A percentile compares a stretch with the other conserved stretches of the same genome.
Conservation (phyloP, 2,329 filamentous ascomycete species). For the Hawksworthiomyces lignivorus region DNA sequence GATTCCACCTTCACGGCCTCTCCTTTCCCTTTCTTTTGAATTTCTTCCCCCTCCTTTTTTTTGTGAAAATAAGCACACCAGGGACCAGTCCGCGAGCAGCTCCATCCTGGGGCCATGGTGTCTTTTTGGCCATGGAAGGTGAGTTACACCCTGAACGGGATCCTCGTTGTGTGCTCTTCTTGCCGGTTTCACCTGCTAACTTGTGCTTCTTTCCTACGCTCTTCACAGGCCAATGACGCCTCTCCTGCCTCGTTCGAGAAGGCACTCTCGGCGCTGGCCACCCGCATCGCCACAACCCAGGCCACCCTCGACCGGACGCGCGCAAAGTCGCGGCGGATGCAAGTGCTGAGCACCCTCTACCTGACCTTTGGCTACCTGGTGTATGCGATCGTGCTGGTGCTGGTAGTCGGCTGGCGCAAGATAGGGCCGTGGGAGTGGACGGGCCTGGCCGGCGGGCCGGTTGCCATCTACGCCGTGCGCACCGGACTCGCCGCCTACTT, state of each 20-base stretch:
- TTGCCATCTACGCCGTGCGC: constrained; percentile 73
- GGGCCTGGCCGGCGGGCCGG: constrained; percentile 67
- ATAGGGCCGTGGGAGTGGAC: constrained; percentile 73
- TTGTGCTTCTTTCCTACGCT: no score
- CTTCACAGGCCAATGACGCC: constrained; percentile 59
- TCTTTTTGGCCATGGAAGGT: constrained; percentile 83
- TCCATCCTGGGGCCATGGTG: constrained; percentile 48
- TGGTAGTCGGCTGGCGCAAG: constrained; percentile 78
- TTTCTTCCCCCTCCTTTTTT: no score
- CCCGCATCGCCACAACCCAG: constrained; percentile 71
- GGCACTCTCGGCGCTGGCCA: constrained; percentile 70
- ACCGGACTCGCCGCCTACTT: constrained; percentile 62
- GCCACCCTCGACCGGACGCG: constrained; percentile 66
- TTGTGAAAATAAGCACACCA: not conserved
- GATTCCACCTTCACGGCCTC: no score
- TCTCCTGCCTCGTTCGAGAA: constrained; percentile 93
- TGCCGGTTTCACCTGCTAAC: not conserved
- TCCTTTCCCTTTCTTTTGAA: no score
- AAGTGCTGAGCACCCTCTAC: constrained; percentile 84
- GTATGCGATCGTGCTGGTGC: constrained; percentile 68
- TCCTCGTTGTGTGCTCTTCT: not conserved
- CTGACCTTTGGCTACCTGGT: constrained; percentile 85
- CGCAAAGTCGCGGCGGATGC: constrained; percentile 66
- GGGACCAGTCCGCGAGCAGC: no score
- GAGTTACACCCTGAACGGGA: constrained; percentile 23